phyloP scores from a whole-genome alignment of 495 filamentous ascomycete genomes.

The Penicillium ochrochloron region DNA sequence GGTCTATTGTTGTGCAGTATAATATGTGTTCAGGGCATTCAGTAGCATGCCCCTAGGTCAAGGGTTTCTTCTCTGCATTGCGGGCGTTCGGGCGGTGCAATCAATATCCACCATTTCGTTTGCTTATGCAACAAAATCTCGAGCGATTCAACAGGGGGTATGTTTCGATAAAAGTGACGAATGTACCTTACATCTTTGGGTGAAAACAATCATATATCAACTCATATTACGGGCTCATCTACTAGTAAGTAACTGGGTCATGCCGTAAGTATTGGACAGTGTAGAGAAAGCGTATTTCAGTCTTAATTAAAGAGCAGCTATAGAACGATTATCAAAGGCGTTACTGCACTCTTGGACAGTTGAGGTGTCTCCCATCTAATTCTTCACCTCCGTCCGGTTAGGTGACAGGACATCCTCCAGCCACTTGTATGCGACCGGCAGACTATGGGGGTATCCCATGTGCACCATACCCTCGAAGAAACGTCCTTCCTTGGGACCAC shows the following conservation, averaged over 20 bases:
- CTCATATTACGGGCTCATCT: background rate
- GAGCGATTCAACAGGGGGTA: slow-evolving; percentile 8
- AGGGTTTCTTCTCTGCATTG: slow-evolving; percentile 30
- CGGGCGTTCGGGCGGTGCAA: slow-evolving; percentile 32
- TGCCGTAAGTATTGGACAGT: background rate
- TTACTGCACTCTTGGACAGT: background rate
- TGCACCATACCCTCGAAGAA: slow-evolving; percentile 65
- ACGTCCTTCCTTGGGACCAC: slow-evolving; percentile 72
- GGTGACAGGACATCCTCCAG: slow-evolving; percentile 42
- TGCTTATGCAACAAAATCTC: slow-evolving; percentile 11
- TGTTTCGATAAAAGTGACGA: background rate
- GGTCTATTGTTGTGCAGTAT: slow-evolving; percentile 16
- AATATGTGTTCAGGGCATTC: slow-evolving; percentile 5
- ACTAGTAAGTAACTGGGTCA: background rate
- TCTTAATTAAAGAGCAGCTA: background rate
- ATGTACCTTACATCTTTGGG: slow-evolving; percentile 2
- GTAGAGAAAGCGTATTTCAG: background rate
- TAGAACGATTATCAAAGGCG: background rate
- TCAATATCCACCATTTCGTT: slow-evolving; percentile 18
- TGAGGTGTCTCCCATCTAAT: slow-evolving; percentile 18
- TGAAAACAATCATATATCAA: slow-evolving; percentile 3
- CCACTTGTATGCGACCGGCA: slow-evolving; percentile 44
- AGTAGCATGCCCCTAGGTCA: slow-evolving; percentile 10
- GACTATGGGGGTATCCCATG: slow-evolving; percentile 65
- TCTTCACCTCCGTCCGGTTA: slow-evolving; percentile 28